A percentile compares a stretch with the other conserved stretches of the same genome.
Conservation (phyloP, 2,329 filamentous ascomycete species). For the Podosphaera fusca region DNA sequence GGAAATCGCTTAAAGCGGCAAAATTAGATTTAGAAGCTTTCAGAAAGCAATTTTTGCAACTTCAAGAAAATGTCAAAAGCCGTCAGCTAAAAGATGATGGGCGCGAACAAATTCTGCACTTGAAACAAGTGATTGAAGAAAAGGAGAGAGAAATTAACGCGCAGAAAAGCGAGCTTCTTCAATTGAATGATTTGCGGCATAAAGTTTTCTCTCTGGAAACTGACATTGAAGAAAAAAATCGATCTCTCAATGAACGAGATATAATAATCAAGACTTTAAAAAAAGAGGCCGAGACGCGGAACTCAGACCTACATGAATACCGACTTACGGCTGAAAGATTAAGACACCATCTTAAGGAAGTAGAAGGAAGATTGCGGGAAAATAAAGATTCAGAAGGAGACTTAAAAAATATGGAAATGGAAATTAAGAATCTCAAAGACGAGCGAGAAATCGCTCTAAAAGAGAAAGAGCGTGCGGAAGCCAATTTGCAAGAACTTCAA, state of each 20-base stretch:
- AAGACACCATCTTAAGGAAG: conserved; percentile 25
- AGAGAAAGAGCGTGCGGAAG: conserved; percentile 33
- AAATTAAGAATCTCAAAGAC: conserved; percentile 30
- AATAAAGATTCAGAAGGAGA: conserved; percentile 16
- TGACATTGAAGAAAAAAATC: conserved; percentile 53
- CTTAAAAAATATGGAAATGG: conserved; percentile 34
- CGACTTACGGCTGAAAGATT: conserved; percentile 35
- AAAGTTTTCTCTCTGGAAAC: conserved; percentile 56
- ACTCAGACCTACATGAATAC: conserved; percentile 27
- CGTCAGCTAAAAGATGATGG: conserved; percentile 51
- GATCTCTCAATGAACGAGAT: conserved; percentile 47
- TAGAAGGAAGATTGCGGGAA: conserved; percentile 32
- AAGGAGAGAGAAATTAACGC: conserved; percentile 26
- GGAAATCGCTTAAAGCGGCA: conserved; percentile 59
- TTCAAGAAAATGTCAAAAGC: conserved; percentile 60
- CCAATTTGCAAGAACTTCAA: conserved; percentile 40
- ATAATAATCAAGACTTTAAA: conserved; percentile 51
- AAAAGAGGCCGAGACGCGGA: conserved; percentile 27
- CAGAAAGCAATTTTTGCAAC: conserved; percentile 55
- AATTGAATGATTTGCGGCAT: conserved; percentile 44
- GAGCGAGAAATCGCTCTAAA: conserved; percentile 28
- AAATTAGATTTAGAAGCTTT: conserved; percentile 75
- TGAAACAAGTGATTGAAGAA: conserved; percentile 32
- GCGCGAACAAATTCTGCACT: conserved; percentile 32
- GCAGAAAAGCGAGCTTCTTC: conserved; percentile 32